phyloP scores from a whole-genome alignment of 306 rosid genomes.

The Lablab purpureus region DNA sequence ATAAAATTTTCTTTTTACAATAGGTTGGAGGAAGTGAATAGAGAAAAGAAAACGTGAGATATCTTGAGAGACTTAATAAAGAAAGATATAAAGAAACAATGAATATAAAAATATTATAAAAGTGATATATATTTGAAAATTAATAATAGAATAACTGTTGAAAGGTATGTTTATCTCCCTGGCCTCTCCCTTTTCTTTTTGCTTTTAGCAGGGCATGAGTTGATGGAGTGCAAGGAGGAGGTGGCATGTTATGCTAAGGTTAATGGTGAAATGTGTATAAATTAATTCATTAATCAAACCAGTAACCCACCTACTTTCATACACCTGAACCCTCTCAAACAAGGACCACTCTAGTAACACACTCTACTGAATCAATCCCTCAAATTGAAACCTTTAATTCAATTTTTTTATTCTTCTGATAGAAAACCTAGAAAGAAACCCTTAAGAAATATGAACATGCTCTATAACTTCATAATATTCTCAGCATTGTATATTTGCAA shows the following conservation, averaged over 20 bases:
- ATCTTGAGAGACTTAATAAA: no score
- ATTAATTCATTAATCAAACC: background rate
- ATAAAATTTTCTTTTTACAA: no score
- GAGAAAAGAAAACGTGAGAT: no score
- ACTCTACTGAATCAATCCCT: slow-evolving; percentile 29
- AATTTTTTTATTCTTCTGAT: slow-evolving; percentile 12
- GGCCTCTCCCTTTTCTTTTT: background rate
- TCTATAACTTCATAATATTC: background rate
- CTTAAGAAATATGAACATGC: background rate
- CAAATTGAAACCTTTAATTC: slow-evolving; percentile 7
- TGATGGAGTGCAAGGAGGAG: background rate
- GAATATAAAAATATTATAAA: background rate
- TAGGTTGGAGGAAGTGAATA: no score
- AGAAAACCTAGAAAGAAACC: slow-evolving; percentile 38
- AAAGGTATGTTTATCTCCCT: background rate
- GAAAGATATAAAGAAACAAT: no score
- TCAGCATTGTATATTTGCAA: background rate
- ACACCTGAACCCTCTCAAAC: slow-evolving; percentile 30
- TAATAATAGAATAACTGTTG: background rate
- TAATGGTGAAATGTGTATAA: background rate
- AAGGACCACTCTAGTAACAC: slow-evolving; percentile 46
- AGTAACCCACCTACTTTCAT: slow-evolving; percentile 17
- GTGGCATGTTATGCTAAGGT: background rate
- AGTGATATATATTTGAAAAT: background rate
- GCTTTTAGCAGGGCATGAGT: background rate